Conservation (phyloP, 208 protist genomes). For the Crithidia thermophila region DNA sequence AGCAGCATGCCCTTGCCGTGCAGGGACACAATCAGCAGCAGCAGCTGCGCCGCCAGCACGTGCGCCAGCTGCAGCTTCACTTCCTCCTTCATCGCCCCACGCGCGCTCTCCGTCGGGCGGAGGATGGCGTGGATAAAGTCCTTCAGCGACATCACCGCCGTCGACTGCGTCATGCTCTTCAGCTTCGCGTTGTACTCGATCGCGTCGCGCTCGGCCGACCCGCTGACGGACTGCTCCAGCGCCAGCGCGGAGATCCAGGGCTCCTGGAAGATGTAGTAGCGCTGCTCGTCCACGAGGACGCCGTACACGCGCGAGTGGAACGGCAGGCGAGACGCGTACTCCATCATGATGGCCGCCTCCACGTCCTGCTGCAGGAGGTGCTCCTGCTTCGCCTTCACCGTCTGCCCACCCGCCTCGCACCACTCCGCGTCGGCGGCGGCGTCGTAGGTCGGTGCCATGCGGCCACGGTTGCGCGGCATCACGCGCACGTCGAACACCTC, state of each 20-base stretch:
- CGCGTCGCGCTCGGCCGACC: constrained; percentile 36
- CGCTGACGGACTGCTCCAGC: constrained; percentile 47
- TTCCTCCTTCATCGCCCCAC: constrained; percentile 37
- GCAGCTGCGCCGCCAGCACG: constrained; percentile 64
- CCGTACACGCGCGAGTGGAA: constrained; percentile 73
- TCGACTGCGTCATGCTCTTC: constrained; percentile 41
- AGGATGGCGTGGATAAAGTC: constrained; percentile 74
- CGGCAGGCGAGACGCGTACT: constrained; percentile 78
- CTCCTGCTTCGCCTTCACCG: constrained; percentile 47
- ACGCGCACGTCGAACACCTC: constrained; percentile 86
- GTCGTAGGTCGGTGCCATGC: constrained; percentile 42
- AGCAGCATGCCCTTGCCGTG: constrained; percentile 86
- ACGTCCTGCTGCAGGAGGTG: constrained; percentile 58
- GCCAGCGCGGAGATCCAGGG: constrained; percentile 78
- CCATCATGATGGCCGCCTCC: constrained; percentile 79
- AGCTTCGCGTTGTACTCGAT: constrained; percentile 57
- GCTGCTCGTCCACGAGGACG: constrained; percentile 75
- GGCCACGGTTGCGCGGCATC: constrained; percentile 61
- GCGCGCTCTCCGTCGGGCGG: constrained; percentile 22
- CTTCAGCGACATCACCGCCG: constrained; percentile 68
- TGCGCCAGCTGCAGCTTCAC: constrained; percentile 65
- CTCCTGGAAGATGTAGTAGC: constrained; percentile 83
- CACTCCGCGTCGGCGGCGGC: constrained; percentile 4
- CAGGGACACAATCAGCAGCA: constrained; percentile 67
- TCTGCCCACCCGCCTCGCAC: constrained; percentile 13